Conservation (phyloP, 1,284 basidiomycete species). For the Erythrobasidium hasegawianum region DNA sequence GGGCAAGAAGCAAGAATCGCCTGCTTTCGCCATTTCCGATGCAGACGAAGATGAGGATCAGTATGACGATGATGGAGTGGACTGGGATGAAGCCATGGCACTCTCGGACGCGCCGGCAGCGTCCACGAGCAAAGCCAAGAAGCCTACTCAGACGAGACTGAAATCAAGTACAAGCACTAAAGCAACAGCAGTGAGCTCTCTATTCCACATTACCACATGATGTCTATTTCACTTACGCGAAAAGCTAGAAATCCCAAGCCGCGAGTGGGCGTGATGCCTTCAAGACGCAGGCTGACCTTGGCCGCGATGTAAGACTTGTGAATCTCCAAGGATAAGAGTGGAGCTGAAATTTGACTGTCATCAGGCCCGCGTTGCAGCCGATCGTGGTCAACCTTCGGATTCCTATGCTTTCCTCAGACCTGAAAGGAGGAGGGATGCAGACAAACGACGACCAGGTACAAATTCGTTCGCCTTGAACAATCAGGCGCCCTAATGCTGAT, state of each 20-base stretch:
- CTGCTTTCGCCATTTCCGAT: slow-evolving; percentile 11
- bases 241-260: too few species aligned
- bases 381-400: not conserved
- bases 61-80: slow-evolving; percentile 42
- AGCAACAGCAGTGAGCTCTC: slow-evolving; percentile 2
- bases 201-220: too few species aligned
- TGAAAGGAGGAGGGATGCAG: slow-evolving; percentile 17
- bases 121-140: slow-evolving; percentile 45
- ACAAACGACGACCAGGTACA: slow-evolving; percentile 35
- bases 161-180: slow-evolving; percentile 1
- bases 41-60: slow-evolving; percentile 36
- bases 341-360: too few species aligned
- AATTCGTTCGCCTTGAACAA: too few species aligned
- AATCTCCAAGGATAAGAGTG: too few species aligned
- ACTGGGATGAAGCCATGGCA: slow-evolving; percentile 15
- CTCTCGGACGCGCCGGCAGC: slow-evolving; percentile 45
- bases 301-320: too few species aligned
- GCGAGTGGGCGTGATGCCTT: too few species aligned
- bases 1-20: slow-evolving; percentile 15
- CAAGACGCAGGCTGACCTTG: too few species aligned
- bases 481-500: too few species aligned
- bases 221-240: too few species aligned
- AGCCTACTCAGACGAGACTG: slow-evolving; percentile 6
- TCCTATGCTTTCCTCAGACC: slow-evolving; percentile 28
- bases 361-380: slow-evolving; percentile 29